Base-by-base conservation (phyloP, 164 flowering plant species). In the Kingdonia uniflora region DNA sequence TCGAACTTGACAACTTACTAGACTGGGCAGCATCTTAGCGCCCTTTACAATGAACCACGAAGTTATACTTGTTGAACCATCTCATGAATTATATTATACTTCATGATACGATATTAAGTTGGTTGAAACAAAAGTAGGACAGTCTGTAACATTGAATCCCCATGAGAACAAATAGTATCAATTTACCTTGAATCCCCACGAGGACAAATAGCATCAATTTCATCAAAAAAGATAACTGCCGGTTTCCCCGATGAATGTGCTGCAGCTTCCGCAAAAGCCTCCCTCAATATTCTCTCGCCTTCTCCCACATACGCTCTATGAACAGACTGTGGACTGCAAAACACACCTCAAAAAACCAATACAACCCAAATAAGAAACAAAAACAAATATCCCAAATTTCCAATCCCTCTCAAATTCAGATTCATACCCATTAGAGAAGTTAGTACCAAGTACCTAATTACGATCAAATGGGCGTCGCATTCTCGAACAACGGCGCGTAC, bases 401-500 rank as follows among this genome's bases (percentile, higher is more conserved):
- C 44, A 41, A 14, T 14, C 15, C 44, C 44, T 41, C 44, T 41
- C 17, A 14, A 16, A 41, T 5, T 41, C 4, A 41, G 4, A 41
- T 37, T 13, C 12, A 44, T 16, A 21, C 17, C 21, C 22, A 44
- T 16, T 41, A 14, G 25, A 42, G 12, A 45, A 13, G 5, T 0
- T 15, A 47, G 4, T 14, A 11, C 17, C 41, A 21, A 39, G 22
- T 66, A 92, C 99, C 92, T 86, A 43, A 89, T 71, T 21, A 75
- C 62, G n/a, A 58, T 85, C 66, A 94, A 74, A 71, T 86, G 81
- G 0, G 97, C 97, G 59, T 63, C 77, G 54, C 84, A 84, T 68
- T 94, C 97, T 22, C 68, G 81, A 66, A 83, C 95, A 72, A 94
- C 79, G 21, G 97, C 99, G 19, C 91, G 89, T 7, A 92, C 96